Evolutionary conservation across 2,329 filamentous ascomycete species (phyloP).

Genomic region (Pyrenochaeta sp.): DNA sequence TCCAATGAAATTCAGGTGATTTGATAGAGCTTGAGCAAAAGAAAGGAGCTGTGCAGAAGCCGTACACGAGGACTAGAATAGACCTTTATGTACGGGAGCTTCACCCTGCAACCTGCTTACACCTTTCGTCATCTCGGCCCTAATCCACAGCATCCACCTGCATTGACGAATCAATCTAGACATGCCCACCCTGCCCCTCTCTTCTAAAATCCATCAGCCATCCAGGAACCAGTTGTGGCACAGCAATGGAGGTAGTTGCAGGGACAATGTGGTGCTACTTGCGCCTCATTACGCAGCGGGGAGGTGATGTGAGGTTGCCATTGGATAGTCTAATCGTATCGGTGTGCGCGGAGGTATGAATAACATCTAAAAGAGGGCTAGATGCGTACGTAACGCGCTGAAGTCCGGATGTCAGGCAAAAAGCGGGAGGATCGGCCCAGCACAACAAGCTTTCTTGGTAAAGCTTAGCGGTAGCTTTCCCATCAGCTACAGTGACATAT

Average conservation of each 20-base stretch:
- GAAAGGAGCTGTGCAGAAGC: not conserved
- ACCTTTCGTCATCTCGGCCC: constrained; percentile 21
- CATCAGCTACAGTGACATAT: not conserved
- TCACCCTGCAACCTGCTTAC: constrained; percentile 1
- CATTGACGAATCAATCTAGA: constrained; percentile 12
- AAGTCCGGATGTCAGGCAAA: constrained; percentile 9
- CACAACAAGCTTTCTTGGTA: constrained; percentile 38
- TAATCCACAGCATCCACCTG: constrained; percentile 3
- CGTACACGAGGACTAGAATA: not conserved
- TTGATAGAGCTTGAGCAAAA: not conserved
- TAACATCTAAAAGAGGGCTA: constrained; percentile 23
- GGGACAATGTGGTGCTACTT: constrained; percentile 10
- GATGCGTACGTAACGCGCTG: constrained; percentile 36
- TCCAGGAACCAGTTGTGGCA: constrained; percentile 33
- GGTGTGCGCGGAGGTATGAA: constrained; percentile 18
- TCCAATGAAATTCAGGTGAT: not conserved
- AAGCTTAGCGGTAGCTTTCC: constrained; percentile 32
- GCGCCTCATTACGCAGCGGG: constrained; percentile 27
- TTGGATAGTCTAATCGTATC: constrained; percentile 20
- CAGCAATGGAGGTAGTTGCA: constrained; percentile 17
- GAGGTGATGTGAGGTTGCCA: constrained; percentile 5
- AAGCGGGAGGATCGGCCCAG: constrained; percentile 8
- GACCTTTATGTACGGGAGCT: not conserved
- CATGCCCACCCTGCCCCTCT: constrained; percentile 33
- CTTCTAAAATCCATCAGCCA: constrained; percentile 26